phyloP scores from a whole-genome alignment of 257 asterid genomes.

The Phtheirospermum japonicum region DNA sequence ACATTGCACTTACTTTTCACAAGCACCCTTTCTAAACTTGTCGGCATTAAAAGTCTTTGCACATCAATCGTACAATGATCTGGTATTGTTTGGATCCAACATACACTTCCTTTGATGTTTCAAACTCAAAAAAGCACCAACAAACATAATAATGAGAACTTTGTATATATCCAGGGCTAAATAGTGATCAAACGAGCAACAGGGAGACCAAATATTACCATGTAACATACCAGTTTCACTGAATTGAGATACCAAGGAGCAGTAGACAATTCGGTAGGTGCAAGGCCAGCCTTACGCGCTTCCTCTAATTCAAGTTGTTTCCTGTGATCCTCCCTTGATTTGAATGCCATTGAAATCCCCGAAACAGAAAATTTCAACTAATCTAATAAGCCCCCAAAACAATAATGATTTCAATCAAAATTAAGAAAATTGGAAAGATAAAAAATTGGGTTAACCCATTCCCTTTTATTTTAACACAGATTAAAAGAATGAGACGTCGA shows the following conservation, averaged over 20 bases:
- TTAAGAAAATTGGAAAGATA: neutral
- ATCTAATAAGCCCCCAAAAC: neutral
- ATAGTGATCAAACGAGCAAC: neutral
- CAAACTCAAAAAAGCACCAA: constrained; percentile 58
- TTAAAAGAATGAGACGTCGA: neutral
- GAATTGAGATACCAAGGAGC: constrained; percentile 96
- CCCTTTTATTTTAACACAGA: too few species aligned
- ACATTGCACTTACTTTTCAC: constrained; percentile 78
- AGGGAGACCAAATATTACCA: neutral
- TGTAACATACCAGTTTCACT: constrained; percentile 66
- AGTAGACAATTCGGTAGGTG: constrained; percentile 94
- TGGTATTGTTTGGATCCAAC: constrained; percentile 73
- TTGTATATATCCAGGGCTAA: neutral
- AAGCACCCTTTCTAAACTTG: constrained; percentile 83
- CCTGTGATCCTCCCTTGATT: constrained; percentile 96
- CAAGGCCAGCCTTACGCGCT: constrained; percentile 97
- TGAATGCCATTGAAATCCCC: constrained; percentile 63
- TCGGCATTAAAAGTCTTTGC: constrained; percentile 77
- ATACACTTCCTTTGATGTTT: constrained; percentile 99
- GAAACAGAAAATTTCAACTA: neutral
- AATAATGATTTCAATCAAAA: neutral
- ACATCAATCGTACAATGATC: constrained; percentile 89
- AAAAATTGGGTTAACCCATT: neutral
- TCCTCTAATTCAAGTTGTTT: constrained; percentile 90
- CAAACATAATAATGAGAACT: too few species aligned